Percentiles rank a stretch among this genome's conserved stretches.
These are phyloP conservation scores for Plasmodium gonderi DNA, from an alignment of 169 alveolate genomes.

Conservation along the genomic window DNA sequence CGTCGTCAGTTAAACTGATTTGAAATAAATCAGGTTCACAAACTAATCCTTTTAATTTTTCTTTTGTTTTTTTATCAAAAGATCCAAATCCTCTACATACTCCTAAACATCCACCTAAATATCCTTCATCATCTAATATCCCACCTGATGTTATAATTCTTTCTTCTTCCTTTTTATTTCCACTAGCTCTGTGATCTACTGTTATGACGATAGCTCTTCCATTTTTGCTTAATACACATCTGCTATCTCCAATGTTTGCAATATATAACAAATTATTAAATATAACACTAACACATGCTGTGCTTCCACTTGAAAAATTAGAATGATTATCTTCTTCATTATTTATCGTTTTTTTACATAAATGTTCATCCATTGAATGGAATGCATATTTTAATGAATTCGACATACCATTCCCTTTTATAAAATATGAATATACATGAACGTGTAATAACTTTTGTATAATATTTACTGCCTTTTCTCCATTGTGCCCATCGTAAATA, in stretches of 20 bases:
- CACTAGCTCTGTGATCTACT: slow-evolving; percentile 98
- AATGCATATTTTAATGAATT: slow-evolving; percentile 81
- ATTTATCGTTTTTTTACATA: slow-evolving; percentile 72
- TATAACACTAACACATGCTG: slow-evolving; percentile 71
- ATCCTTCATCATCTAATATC: slow-evolving; percentile 91
- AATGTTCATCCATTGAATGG: slow-evolving; percentile 79
- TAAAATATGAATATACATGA: slow-evolving; percentile 63
- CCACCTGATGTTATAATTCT: slow-evolving; percentile 97
- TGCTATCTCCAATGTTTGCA: slow-evolving; percentile 99
- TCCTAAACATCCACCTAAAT: slow-evolving; percentile 96
- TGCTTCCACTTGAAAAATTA: slow-evolving; percentile 76
- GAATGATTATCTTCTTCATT: slow-evolving; percentile 80
- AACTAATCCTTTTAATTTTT: slow-evolving; percentile 93
- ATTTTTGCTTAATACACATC: slow-evolving; percentile 95
- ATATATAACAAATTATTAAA: slow-evolving; percentile 71
- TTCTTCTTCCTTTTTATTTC: slow-evolving; percentile 90
- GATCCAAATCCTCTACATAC: slow-evolving; percentile 97
- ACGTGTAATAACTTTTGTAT: slow-evolving; percentile 77
- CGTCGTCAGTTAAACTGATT: slow-evolving; percentile 86
- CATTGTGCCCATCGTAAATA: slow-evolving; percentile 86
- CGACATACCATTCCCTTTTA: slow-evolving; percentile 38
- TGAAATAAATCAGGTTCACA: slow-evolving; percentile 95
- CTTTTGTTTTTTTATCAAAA: slow-evolving; percentile 91
- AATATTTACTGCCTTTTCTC: slow-evolving; percentile 82
- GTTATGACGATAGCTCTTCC: slow-evolving; percentile 94